Evolutionary conservation across 495 filamentous ascomycete species (phyloP).

Genomic region (Aspergillus sclerotiicarbonarius): DNA sequence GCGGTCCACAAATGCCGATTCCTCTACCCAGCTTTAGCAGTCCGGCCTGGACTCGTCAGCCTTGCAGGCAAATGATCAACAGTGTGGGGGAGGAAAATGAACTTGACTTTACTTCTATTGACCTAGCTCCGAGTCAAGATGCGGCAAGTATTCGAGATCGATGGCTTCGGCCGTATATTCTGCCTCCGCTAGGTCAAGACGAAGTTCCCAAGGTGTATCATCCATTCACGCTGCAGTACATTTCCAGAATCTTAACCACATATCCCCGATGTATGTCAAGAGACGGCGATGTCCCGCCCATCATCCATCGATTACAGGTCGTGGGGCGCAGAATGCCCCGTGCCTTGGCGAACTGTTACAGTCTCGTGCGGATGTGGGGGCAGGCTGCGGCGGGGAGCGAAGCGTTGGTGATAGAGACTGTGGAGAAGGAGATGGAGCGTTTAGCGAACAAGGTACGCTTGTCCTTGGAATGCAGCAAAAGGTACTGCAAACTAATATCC

Average conservation of each 20-base stretch:
- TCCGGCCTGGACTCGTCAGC: neutral
- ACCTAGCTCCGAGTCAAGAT: slow-evolving; percentile 32
- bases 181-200: slow-evolving; percentile 26
- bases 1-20: neutral
- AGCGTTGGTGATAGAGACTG: slow-evolving; percentile 25
- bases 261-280: slow-evolving; percentile 33
- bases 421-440: slow-evolving; percentile 40
- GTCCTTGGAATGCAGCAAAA: neutral
- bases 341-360: slow-evolving; percentile 42
- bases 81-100: neutral
- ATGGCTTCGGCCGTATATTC: slow-evolving; percentile 37
- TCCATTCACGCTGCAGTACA: slow-evolving; percentile 32
- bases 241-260: slow-evolving; percentile 38
- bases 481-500: neutral
- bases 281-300: slow-evolving; percentile 32
- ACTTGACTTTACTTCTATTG: slow-evolving; percentile 14
- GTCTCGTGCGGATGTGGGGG: slow-evolving; percentile 43
- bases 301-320: slow-evolving; percentile 40
- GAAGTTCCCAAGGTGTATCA: slow-evolving; percentile 36
- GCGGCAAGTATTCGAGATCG: slow-evolving; percentile 37
- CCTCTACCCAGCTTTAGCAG: neutral
- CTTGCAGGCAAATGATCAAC: neutral
- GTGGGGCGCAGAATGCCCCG: slow-evolving; percentile 12
- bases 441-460: slow-evolving; percentile 20
- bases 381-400: slow-evolving; percentile 40